These are phyloP conservation scores for Axilococcus clingmanii DNA, from an alignment of 139 green algal species.

Conservation along the genomic window DNA sequence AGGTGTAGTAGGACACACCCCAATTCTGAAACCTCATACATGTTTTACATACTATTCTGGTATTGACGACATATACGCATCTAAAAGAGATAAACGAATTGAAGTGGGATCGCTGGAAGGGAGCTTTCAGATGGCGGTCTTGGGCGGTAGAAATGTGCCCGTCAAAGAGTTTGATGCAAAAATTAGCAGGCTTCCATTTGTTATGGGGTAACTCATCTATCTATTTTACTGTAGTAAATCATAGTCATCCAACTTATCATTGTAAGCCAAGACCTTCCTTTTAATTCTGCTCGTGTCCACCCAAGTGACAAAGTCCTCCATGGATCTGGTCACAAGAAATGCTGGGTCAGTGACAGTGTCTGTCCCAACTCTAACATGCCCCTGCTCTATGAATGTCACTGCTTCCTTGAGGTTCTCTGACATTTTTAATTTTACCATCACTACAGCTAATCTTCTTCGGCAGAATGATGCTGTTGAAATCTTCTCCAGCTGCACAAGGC, in stretches of 20 bases:
- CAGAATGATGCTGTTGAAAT: slow-evolving; percentile 86
- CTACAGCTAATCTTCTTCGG: slow-evolving; percentile 76
- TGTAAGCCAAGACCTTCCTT: slow-evolving; percentile 91
- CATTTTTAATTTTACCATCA: slow-evolving; percentile 93
- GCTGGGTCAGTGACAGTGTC: slow-evolving; percentile 85
- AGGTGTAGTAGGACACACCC: slow-evolving; percentile 31
- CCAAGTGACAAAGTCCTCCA: slow-evolving; percentile 99
- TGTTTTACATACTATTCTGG: slow-evolving; percentile 33
- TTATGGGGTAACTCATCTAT: background rate
- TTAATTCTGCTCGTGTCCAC: slow-evolving; percentile 93
- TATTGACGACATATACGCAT: background rate
- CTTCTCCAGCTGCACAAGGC: slow-evolving; percentile 84
- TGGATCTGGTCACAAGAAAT: slow-evolving; percentile 76
- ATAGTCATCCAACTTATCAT: slow-evolving; percentile 93
- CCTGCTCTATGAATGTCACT: slow-evolving; percentile 91
- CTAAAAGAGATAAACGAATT: slow-evolving; percentile 11
- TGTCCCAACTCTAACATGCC: slow-evolving; percentile 91
- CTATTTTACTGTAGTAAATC: slow-evolving; percentile 44
- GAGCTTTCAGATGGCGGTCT: slow-evolving; percentile 22
- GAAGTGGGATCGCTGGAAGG: slow-evolving; percentile 17
- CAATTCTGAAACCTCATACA: slow-evolving; percentile 24
- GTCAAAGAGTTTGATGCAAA: slow-evolving; percentile 16
- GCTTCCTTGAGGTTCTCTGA: slow-evolving; percentile 84
- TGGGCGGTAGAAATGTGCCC: background rate
- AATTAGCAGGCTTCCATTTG: background rate